Percentiles rank a stretch among this genome's conserved stretches.
phyloP scores from a whole-genome alignment of 2,329 filamentous ascomycete species.

The Hypoxylon sp. region DNA sequence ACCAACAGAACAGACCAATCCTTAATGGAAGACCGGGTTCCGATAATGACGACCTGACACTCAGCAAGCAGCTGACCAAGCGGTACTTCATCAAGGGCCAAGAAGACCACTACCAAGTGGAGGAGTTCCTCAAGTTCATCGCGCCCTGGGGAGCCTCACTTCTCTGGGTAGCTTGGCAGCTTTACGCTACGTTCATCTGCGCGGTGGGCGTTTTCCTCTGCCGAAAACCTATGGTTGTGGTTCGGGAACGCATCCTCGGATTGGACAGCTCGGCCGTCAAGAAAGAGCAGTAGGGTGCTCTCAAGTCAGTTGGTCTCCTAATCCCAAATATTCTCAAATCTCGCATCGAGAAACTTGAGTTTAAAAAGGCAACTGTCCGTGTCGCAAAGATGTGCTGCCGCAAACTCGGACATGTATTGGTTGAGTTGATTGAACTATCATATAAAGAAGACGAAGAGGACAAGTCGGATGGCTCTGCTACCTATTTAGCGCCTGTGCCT shows the following conservation, averaged over 20 bases:
- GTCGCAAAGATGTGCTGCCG: background rate
- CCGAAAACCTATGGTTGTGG: slow-evolving; percentile 16
- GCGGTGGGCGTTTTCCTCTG: slow-evolving; percentile 65
- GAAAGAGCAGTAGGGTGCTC: slow-evolving; percentile 33
- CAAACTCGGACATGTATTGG: slow-evolving; percentile 3
- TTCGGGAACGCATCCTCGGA: slow-evolving; percentile 25
- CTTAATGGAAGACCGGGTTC: slow-evolving; percentile 16
- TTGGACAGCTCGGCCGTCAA: slow-evolving; percentile 27
- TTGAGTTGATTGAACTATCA: slow-evolving; percentile 8
- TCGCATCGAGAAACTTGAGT: background rate
- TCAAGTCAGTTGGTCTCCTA: background rate
- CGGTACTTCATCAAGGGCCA: slow-evolving; percentile 81
- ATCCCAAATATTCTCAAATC: background rate
- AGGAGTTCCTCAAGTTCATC: slow-evolving; percentile 81
- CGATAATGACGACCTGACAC: slow-evolving; percentile 48
- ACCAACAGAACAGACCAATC: slow-evolving; percentile 44
- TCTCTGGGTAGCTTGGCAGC: slow-evolving; percentile 70
- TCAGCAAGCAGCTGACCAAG: slow-evolving; percentile 34
- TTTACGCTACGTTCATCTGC: slow-evolving; percentile 74
- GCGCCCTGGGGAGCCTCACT: slow-evolving; percentile 69
- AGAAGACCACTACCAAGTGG: slow-evolving; percentile 84
- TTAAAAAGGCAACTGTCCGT: background rate
- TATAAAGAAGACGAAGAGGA: background rate
- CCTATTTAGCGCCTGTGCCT: background rate
- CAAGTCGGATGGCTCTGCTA: background rate